phyloP scores from a whole-genome alignment of 495 filamentous ascomycete genomes.

The Podospora didyma region DNA sequence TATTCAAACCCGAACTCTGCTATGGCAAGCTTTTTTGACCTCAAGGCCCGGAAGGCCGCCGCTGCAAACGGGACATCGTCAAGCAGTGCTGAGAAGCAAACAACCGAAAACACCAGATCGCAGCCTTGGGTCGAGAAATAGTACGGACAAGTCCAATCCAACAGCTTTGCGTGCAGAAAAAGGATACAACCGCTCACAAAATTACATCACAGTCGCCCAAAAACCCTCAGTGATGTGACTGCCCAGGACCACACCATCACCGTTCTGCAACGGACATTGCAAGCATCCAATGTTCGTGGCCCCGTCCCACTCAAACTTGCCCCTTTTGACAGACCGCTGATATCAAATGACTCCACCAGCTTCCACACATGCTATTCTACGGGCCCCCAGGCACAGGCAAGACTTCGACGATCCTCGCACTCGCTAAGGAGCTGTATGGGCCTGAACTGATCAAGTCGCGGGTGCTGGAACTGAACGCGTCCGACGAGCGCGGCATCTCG shows the following conservation, averaged over 20 bases:
- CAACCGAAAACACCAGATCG: conserved; percentile 60
- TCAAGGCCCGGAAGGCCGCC: conserved; percentile 86
- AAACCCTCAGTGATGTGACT: conserved; percentile 88
- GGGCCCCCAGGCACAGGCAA: conserved; percentile 97
- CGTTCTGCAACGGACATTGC: conserved; percentile 85
- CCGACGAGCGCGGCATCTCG: conserved; percentile 94
- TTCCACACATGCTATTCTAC: conserved; percentile 99
- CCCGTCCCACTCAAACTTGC: not conserved
- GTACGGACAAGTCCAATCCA: conserved; percentile 48
- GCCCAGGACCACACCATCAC: conserved; percentile 97
- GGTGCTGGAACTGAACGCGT: conserved; percentile 97
- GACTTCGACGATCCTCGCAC: conserved; percentile 93
- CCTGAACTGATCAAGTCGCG: conserved; percentile 90
- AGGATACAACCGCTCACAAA: conserved; percentile 13
- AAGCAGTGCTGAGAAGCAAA: conserved; percentile 47
- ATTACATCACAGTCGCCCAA: conserved; percentile 68
- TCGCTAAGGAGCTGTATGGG: conserved; percentile 96
- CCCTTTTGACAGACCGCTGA: not conserved
- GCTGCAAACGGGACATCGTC: conserved; percentile 52
- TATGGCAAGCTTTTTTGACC: conserved; percentile 88
- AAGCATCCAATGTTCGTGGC: conserved; percentile 77
- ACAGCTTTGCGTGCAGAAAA: not conserved
- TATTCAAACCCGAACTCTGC: not conserved
- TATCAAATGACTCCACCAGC: conserved; percentile 41
- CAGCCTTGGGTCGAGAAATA: conserved; percentile 99